A percentile compares a stretch with the other conserved stretches of the same genome.
These are phyloP conservation scores for Botrytis galanthina DNA, from an alignment of 2,329 filamentous ascomycete genomes.

Conservation along the genomic window DNA sequence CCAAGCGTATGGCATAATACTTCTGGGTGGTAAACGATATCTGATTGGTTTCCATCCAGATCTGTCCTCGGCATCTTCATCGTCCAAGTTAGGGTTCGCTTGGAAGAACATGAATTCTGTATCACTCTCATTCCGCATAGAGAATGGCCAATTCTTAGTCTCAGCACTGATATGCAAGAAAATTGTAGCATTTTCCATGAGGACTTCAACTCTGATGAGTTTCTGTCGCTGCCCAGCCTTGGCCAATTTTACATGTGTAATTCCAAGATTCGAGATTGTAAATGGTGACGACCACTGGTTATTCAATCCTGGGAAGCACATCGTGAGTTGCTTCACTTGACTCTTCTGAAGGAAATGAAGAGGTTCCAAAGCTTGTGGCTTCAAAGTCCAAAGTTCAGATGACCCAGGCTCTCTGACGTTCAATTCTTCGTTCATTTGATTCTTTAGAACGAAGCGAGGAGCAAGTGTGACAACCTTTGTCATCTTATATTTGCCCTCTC, in stretches of 20 bases:
- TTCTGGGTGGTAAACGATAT: conserved; percentile 87
- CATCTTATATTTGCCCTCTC: conserved; percentile 96
- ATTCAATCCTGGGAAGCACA: conserved; percentile 91
- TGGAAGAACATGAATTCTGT: conserved; percentile 97
- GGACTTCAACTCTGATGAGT: conserved; percentile 80
- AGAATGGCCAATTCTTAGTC: conserved; percentile 95
- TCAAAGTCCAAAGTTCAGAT: conserved; percentile 76
- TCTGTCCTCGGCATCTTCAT: conserved; percentile 79
- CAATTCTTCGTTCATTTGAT: conserved; percentile 84
- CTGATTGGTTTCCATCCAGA: conserved; percentile 90
- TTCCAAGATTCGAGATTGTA: conserved; percentile 93
- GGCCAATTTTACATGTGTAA: conserved; percentile 88
- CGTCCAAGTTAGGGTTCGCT: conserved; percentile 86
- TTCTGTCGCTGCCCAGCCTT: conserved; percentile 87
- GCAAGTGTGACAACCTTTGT: conserved; percentile 93
- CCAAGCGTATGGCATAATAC: conserved; percentile 99
- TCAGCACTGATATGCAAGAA: conserved; percentile 90
- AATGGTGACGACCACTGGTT: conserved; percentile 98
- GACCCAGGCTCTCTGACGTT: conserved; percentile 90
- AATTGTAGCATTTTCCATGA: conserved; percentile 90
- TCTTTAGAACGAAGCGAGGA: conserved; percentile 90
- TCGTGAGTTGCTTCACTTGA: conserved; percentile 80
- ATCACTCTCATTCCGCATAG: conserved; percentile 97
- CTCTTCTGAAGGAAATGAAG: conserved; percentile 86
- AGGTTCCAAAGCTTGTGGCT: conserved; percentile 75